phyloP scores from a whole-genome alignment of 331 rosid genomes.

The Cucumis variabilis region DNA sequence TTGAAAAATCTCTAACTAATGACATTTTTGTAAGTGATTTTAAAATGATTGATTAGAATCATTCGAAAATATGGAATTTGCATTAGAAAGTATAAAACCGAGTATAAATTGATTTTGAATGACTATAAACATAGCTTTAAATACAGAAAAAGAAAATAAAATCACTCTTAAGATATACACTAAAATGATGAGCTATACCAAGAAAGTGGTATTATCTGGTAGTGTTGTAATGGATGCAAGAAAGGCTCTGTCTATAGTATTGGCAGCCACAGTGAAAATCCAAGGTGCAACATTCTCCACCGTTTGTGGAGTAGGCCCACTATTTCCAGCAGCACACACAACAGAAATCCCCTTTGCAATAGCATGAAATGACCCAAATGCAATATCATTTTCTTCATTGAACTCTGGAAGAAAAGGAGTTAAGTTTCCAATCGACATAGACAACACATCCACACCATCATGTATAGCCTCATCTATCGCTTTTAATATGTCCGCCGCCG shows the following conservation, averaged over 20 bases:
- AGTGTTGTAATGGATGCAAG: background rate
- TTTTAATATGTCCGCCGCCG: conserved; percentile 38
- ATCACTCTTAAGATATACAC: too few species aligned
- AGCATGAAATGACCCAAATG: background rate
- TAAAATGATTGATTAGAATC: too few species aligned
- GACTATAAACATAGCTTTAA: too few species aligned
- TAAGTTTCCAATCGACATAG: background rate
- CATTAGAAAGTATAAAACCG: too few species aligned
- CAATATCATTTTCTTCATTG: background rate
- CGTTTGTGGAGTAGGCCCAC: background rate
- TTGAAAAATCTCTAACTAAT: too few species aligned
- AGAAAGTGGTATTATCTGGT: background rate
- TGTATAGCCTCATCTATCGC: background rate
- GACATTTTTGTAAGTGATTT: too few species aligned
- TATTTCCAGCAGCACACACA: background rate
- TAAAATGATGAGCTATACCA: background rate
- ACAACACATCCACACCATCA: conserved; percentile 5
- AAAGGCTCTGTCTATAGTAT: background rate
- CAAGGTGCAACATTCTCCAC: background rate
- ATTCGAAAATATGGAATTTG: too few species aligned
- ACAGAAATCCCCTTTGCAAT: background rate
- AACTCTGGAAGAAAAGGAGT: background rate
- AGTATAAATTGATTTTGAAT: too few species aligned
- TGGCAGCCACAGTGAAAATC: conserved; percentile 10
- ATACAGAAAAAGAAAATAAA: too few species aligned